Conservation (phyloP, 1,284 basidiomycete species). For the Sporisorium iseilematis-ciliati region DNA sequence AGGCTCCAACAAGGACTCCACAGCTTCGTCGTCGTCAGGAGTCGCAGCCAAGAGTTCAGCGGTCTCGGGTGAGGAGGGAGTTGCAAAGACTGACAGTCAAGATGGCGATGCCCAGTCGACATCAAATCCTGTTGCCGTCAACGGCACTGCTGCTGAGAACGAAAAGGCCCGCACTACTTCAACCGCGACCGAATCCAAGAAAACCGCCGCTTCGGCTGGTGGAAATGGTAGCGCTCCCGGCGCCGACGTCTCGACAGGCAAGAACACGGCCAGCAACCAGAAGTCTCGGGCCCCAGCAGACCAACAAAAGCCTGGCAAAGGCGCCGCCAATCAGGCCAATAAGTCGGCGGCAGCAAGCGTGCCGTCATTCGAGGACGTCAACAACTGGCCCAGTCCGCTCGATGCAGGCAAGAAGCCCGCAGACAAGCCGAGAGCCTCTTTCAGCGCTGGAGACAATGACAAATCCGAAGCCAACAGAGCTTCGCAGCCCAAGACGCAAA, state of each 20-base stretch:
- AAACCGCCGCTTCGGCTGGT: background rate
- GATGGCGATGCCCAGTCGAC: background rate
- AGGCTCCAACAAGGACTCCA: background rate
- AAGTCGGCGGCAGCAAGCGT: conserved; percentile 6
- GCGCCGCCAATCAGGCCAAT: background rate
- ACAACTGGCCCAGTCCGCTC: conserved; percentile 49
- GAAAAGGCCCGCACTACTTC: background rate
- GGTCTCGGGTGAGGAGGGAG: background rate
- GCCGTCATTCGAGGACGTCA: conserved; percentile 43
- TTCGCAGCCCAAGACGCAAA: conserved; percentile 12
- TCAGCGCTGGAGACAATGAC: background rate
- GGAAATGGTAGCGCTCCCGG: background rate
- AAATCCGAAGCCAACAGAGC: conserved; percentile 1
- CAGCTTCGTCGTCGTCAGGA: background rate
- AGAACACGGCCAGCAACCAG: conserved; percentile 9
- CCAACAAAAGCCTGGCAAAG: conserved; percentile 19
- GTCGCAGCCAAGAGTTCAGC: background rate
- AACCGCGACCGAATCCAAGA: background rate
- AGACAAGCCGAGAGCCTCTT: conserved; percentile 15
- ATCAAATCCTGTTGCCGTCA: background rate
- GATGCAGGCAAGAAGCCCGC: conserved; percentile 43
- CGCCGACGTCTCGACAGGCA: background rate
- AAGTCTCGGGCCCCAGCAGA: conserved; percentile 7
- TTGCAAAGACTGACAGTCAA: background rate
- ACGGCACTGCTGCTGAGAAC: background rate